phyloP scores from a whole-genome alignment of 139 green algal species.

The Edaphochlamys debaryana region DNA sequence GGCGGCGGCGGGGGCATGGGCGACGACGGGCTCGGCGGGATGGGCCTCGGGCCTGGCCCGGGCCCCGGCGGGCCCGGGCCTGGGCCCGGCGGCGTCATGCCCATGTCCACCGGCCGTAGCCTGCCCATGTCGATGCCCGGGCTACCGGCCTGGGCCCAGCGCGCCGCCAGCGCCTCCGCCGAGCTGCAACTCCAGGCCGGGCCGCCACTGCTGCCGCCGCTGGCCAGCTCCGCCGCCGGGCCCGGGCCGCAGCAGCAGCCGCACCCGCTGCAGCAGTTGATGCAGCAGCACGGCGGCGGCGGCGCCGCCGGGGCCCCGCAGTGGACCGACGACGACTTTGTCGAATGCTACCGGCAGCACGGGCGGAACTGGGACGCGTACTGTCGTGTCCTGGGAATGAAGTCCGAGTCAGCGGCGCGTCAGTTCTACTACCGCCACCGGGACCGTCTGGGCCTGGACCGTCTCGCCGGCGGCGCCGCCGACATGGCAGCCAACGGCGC shows the following conservation, averaged over 20 bases:
- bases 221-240: not conserved
- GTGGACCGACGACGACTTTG: conserved; percentile 67
- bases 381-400: conserved; percentile 56
- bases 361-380: conserved; percentile 66
- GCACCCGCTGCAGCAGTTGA: not conserved
- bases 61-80: too few relatives aligned
- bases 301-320: not conserved
- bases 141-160: too few relatives aligned
- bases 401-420: conserved; percentile 54
- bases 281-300: not conserved
- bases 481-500: not conserved
- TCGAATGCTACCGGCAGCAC: conserved; percentile 64
- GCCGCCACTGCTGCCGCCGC: conserved; percentile 15
- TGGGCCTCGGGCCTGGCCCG: not conserved
- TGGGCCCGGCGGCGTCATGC: too few relatives aligned
- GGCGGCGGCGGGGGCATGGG: not conserved
- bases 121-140: not conserved
- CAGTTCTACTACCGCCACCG: conserved; percentile 70
- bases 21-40: too few relatives aligned
- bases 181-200: too few relatives aligned
- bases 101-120: not conserved
- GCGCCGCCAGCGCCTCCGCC: too few relatives aligned
- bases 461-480: not conserved
- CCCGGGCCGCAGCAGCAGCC: not conserved
- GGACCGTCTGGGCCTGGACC: conserved; percentile 66